Base-by-base conservation (phyloP, 1,139 yeast species). In the Scheffersomyces quercinus region DNA sequence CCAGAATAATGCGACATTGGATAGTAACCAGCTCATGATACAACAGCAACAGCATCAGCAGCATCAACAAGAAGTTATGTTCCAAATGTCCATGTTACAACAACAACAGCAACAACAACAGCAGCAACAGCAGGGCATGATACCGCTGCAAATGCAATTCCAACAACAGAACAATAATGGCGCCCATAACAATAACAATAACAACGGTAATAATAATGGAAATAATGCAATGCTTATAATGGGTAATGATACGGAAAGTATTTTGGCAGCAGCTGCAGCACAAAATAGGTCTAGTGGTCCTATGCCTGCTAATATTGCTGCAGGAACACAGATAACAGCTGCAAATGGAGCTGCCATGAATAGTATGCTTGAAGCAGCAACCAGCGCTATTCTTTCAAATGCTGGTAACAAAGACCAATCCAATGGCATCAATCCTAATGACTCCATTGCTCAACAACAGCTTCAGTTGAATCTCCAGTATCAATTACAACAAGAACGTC, bases 401-500 rank as follows among this genome's bases (percentile, higher is more conserved):
- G 10, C 35, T 31, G 41, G 40, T 15, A 40, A 45, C 24, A 36
- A 34, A 5, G 47, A 44, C 26, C 43, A 39, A 20, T 33, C 39
- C 26, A 36, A 29, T 28, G 20, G 33, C 28, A 36, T 11, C 33
- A 26, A 8, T 20, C 13, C 15, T 32, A 36, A n/a, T 13, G 38
- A 33, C 24, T 31, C 39, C 33, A 37, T 40, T 7, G 38, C 41
- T 12, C 48, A 49, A 29, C 55, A 52, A 41, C 47, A 44, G 28
- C 38, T 37, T 29, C 47, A 44, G 41, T 36, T 48, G 35, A 46
- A 48, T 15, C 31, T 51, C 13, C 54, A 46, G 38, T 47, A 45
- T 36, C 56, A 52, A 37, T 38, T 52, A 36, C 54, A 51, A 36
- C 55, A 52, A 30, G 48, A 53, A 34, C 40, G 54, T 24, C 37